Conservation (phyloP, 768 basidiomycete species). For the Suillus brevipes region DNA sequence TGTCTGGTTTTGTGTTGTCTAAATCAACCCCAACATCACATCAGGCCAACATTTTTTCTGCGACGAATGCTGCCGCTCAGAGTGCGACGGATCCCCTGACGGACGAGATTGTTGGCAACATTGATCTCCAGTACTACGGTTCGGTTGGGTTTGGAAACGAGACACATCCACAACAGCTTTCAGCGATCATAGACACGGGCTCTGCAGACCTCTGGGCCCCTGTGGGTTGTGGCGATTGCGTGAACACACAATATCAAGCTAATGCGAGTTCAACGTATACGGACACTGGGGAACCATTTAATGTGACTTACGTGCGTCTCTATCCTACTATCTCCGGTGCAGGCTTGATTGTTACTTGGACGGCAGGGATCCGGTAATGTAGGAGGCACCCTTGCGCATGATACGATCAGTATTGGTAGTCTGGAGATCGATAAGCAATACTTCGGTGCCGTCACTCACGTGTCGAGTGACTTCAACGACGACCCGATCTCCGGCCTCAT, state of each 20-base stretch:
- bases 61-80: neutral
- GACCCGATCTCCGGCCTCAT: constrained; percentile 61
- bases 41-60: neutral
- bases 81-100: constrained; percentile 25
- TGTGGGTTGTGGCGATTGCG: constrained; percentile 39
- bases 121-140: constrained; percentile 52
- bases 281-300: constrained; percentile 33
- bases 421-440: constrained; percentile 47
- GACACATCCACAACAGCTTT: constrained; percentile 40
- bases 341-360: neutral
- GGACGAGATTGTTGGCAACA: constrained; percentile 39
- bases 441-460: constrained; percentile 52
- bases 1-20: neutral
- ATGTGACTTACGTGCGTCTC: constrained; percentile 46
- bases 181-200: constrained; percentile 69
- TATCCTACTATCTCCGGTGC: neutral
- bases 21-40: neutral
- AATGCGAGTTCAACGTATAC: constrained; percentile 43
- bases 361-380: constrained; percentile 55
- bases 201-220: constrained; percentile 65
- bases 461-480: constrained; percentile 49
- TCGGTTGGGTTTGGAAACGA: constrained; percentile 53
- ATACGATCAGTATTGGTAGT: constrained; percentile 50
- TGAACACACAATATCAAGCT: constrained; percentile 38
- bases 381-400: constrained; percentile 47